A percentile compares a stretch with the other conserved stretches of the same genome.
These are phyloP conservation scores for Cryptococcus jaspeensis DNA, from an alignment of 1,284 basidiomycete genomes.

Conservation along the genomic window DNA sequence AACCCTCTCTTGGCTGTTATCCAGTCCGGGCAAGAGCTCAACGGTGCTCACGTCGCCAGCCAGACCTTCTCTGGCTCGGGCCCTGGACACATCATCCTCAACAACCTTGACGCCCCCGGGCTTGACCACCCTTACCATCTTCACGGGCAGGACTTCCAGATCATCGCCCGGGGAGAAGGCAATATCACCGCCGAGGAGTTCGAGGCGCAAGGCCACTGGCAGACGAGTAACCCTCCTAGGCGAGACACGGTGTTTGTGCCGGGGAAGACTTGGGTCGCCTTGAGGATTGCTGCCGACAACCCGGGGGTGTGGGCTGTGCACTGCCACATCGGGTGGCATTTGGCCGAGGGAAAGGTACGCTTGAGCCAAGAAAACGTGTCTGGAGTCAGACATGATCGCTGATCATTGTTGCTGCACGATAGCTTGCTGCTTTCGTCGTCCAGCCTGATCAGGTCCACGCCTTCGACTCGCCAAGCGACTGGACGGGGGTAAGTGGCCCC, in stretches of 20 bases:
- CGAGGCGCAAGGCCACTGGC: neutral
- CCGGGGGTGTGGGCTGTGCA: slow-evolving; percentile 27
- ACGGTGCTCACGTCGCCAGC: slow-evolving; percentile 20
- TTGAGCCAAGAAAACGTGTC: neutral
- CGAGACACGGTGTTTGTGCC: slow-evolving; percentile 44
- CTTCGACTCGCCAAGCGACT: too few species aligned
- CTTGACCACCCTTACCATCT: slow-evolving; percentile 46
- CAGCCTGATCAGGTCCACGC: slow-evolving; percentile 13
- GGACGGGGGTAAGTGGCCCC: too few species aligned
- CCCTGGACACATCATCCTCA: slow-evolving; percentile 36
- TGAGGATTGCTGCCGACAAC: slow-evolving; percentile 24
- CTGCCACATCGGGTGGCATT: slow-evolving; percentile 29
- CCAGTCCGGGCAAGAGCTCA: slow-evolving; percentile 17
- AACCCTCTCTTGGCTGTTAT: slow-evolving; percentile 32
- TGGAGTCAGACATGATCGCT: neutral
- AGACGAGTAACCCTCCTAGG: slow-evolving; percentile 38
- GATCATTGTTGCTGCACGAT: neutral
- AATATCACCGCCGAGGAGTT: slow-evolving; percentile 21
- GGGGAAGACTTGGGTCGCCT: slow-evolving; percentile 18
- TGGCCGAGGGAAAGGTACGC: slow-evolving; percentile 10
- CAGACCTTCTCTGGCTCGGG: slow-evolving; percentile 24
- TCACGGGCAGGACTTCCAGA: slow-evolving; percentile 27
- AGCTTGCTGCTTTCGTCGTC: slow-evolving; percentile 13
- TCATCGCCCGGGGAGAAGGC: slow-evolving; percentile 41
- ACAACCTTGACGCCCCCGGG: slow-evolving; percentile 32